These are phyloP conservation scores for Hypericum androsaemum DNA, from an alignment of 345 rosid genomes.

Conservation along the genomic window DNA sequence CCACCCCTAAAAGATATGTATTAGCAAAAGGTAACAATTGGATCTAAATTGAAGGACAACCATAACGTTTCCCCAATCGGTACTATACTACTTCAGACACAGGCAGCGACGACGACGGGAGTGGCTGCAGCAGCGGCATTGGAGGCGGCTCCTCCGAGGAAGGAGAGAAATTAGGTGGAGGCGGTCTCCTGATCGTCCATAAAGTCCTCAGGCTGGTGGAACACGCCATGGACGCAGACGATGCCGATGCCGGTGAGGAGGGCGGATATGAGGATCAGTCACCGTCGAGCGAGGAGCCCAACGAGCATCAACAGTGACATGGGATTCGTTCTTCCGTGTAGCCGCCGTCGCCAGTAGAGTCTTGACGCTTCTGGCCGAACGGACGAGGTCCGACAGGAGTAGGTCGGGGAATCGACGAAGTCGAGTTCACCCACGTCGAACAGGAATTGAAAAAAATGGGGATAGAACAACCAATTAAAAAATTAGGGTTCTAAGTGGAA, in stretches of 20 bases:
- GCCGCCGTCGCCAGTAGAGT: no score
- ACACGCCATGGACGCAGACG: constrained; percentile 67
- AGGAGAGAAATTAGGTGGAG: constrained; percentile 53
- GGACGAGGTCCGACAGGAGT: no score
- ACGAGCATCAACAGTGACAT: constrained; percentile 57
- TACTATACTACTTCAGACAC: constrained; percentile 13
- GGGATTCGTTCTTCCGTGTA: no score
- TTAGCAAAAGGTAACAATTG: no score
- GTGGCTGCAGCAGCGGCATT: constrained; percentile 43
- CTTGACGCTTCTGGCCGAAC: no score
- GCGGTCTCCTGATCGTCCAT: constrained; percentile 63
- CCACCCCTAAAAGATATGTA: no score
- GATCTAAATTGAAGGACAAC: no score
- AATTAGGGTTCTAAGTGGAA: no score
- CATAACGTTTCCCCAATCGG: background rate
- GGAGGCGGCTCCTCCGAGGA: constrained; percentile 64
- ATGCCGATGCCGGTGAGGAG: constrained; percentile 49
- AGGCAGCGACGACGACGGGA: constrained; percentile 35
- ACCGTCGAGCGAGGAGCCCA: constrained; percentile 55
- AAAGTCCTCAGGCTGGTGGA: constrained; percentile 65
- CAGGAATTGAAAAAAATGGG: no score
- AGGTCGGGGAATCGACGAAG: no score
- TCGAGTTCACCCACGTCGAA: no score
- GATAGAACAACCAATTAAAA: no score
- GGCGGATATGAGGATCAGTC: constrained; percentile 68